phyloP scores from a whole-genome alignment of 208 protist species.

The Kentomonas sorsogonicus region DNA sequence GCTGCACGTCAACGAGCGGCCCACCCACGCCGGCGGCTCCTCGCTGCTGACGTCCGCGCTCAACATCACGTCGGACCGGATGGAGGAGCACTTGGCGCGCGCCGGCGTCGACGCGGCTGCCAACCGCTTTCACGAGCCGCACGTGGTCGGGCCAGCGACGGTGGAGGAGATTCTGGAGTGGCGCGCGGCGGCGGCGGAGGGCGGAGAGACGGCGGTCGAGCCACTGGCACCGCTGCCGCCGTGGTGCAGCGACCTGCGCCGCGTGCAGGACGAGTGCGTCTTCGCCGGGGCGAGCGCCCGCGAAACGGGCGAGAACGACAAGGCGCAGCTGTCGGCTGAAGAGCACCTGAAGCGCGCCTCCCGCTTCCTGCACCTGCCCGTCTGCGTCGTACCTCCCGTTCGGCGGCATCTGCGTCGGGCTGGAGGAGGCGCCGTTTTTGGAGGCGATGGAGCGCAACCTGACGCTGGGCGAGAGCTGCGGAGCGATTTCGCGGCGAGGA shows the following conservation, averaged over 20 bases:
- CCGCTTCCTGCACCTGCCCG: slow-evolving; percentile 25
- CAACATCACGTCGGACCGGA: slow-evolving; percentile 46
- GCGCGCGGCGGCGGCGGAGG: neutral
- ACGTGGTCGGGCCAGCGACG: neutral
- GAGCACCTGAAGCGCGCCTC: neutral
- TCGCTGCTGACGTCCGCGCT: slow-evolving; percentile 53
- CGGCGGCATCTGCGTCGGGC: slow-evolving; percentile 35
- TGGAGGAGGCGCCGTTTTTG: slow-evolving; percentile 25
- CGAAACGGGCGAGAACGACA: neutral
- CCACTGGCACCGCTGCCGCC: neutral
- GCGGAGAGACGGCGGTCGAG: neutral
- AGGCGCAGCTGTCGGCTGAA: neutral
- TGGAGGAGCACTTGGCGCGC: slow-evolving; percentile 33
- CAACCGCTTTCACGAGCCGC: slow-evolving; percentile 46
- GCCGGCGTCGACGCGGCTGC: slow-evolving; percentile 30
- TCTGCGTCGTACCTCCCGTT: slow-evolving; percentile 43
- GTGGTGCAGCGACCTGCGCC: neutral
- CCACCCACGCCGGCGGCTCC: slow-evolving; percentile 43
- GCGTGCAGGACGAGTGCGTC: neutral
- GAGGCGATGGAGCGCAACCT: slow-evolving; percentile 27
- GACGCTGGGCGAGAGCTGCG: slow-evolving; percentile 9
- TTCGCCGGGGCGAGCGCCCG: neutral
- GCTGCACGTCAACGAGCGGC: slow-evolving; percentile 62
- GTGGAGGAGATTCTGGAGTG: neutral
- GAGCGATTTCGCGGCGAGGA: slow-evolving; percentile 18